Percentiles rank a stretch among this genome's conserved stretches.
These are phyloP conservation scores for Dothideomycetes sp. DNA, from an alignment of 2,329 filamentous ascomycete species.

Conservation along the genomic window DNA sequence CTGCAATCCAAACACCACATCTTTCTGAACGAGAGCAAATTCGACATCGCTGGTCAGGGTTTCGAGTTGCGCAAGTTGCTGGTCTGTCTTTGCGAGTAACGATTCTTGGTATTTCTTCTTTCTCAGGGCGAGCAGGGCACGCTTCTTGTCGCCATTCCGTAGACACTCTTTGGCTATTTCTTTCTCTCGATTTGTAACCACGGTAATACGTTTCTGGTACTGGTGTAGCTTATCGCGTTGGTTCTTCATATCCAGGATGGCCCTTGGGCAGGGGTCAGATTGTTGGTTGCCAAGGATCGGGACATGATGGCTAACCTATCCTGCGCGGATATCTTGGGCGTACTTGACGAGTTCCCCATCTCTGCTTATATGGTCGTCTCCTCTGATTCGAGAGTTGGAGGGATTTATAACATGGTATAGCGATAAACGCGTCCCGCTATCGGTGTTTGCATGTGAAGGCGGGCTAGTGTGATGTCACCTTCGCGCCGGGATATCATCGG, in stretches of 20 bases:
- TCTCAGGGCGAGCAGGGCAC: conserved; percentile 77
- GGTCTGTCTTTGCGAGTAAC: conserved; percentile 78
- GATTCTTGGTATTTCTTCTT: conserved; percentile 96
- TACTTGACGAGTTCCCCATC: conserved; percentile 54
- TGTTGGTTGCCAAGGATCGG: background rate
- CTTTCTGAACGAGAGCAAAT: conserved; percentile 94
- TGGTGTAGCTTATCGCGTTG: conserved; percentile 96
- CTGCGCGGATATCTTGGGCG: conserved; percentile 63
- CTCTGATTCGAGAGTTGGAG: too few relatives aligned
- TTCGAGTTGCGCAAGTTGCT: conserved; percentile 88
- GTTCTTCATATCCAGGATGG: conserved; percentile 93
- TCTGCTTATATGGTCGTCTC: too few relatives aligned
- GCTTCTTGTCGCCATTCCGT: conserved; percentile 65
- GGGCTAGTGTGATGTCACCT: too few relatives aligned
- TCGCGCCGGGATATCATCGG: too few relatives aligned
- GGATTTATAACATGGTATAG: too few relatives aligned
- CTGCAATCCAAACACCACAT: conserved; percentile 84
- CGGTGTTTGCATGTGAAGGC: too few relatives aligned
- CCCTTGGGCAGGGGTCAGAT: conserved; percentile 45
- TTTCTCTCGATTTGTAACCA: conserved; percentile 79
- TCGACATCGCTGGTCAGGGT: conserved; percentile 81
- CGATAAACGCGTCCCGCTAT: too few relatives aligned
- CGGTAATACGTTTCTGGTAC: conserved; percentile 83
- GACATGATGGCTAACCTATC: conserved; percentile 59
- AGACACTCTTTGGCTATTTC: conserved; percentile 78